Percentiles rank a stretch among this genome's conserved stretches.
Conservation (phyloP, 257 asterid species). For the Ligustrum vulgare region DNA sequence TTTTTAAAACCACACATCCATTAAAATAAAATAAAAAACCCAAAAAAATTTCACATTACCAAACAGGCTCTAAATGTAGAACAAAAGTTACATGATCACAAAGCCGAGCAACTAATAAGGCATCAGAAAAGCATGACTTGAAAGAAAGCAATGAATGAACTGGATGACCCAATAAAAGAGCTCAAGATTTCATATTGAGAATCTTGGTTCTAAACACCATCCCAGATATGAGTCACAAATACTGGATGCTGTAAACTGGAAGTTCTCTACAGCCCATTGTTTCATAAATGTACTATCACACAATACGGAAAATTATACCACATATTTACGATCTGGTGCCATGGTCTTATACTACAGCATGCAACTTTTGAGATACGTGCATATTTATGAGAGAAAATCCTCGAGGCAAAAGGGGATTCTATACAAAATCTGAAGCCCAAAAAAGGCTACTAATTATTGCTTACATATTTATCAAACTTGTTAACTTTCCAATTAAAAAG, state of each 20-base stretch:
- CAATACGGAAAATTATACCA: not conserved
- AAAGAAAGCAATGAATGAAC: not conserved
- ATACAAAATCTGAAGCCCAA: not conserved
- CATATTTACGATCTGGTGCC: not conserved
- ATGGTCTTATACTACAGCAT: not conserved
- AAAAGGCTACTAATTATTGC: not conserved
- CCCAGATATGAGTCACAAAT: not conserved
- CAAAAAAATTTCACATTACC: too few species aligned
- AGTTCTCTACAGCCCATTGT: not conserved
- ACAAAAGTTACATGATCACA: not conserved
- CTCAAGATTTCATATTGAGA: not conserved
- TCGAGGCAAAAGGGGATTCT: not conserved
- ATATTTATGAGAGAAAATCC: not conserved
- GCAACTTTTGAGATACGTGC: not conserved
- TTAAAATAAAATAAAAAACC: too few species aligned
- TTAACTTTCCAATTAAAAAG: not conserved
- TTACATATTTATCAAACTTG: not conserved
- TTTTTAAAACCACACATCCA: too few species aligned
- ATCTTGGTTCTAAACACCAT: not conserved
- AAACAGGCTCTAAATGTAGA: not conserved
- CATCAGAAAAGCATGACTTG: not conserved
- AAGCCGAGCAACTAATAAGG: not conserved
- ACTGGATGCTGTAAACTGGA: not conserved
- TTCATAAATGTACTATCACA: not conserved
- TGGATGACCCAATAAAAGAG: not conserved